Evolutionary conservation across 352 stramenopile species (phyloP), one percentile per base, ranked within the genome.

Genomic region (Saprolegnia parasitica): DNA sequence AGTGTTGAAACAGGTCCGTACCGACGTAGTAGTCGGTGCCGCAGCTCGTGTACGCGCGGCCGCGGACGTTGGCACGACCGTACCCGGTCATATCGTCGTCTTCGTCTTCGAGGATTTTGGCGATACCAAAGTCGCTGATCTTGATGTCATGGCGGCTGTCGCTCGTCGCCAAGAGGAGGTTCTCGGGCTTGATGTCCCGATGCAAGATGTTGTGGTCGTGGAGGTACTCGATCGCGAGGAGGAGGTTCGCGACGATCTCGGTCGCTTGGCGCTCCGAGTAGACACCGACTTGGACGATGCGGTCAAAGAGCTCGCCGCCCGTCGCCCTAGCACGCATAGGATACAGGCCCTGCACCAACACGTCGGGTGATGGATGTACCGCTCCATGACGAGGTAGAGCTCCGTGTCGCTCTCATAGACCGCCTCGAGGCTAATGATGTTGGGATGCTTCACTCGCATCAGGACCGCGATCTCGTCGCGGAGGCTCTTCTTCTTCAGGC

Each of bases 11-110:
- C 1, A 37, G 11, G 0, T 26, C 76, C 79, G 55, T 54, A 89
- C 82, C 82, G 71, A 95, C 87, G 75, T 95, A 95, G 71, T 95
- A 95, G 74, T 93, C 85, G 9, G 85, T 93, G 40, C 87, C 87
- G 58, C 87, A 95, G 72, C 84, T 93, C 71, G 87, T 93, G 82
- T 95, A 95, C 57, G 87, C 87, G 46, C 87, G 82, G 5, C 80
- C 79, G 45, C 87, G 82, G 57, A 80, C 80, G 52, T 84, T 83
- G 24, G 77, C 82, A 16, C n/a, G 18, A 45, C 50, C 26, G 21
- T 52, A 40, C 39, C 24, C 37, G 21, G 40, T 68, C 29, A 68
- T 54, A 56, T 93, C 86, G 50, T 89, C 75, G n/a, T 68, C 83
- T 56, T 91, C 82, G 56, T 91, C 83, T 68, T 92, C 84, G 32